A percentile compares a stretch with the other conserved stretches of the same genome.
Conservation (phyloP, 345 rosid genomes). For the Pseudoturritis turrita region DNA sequence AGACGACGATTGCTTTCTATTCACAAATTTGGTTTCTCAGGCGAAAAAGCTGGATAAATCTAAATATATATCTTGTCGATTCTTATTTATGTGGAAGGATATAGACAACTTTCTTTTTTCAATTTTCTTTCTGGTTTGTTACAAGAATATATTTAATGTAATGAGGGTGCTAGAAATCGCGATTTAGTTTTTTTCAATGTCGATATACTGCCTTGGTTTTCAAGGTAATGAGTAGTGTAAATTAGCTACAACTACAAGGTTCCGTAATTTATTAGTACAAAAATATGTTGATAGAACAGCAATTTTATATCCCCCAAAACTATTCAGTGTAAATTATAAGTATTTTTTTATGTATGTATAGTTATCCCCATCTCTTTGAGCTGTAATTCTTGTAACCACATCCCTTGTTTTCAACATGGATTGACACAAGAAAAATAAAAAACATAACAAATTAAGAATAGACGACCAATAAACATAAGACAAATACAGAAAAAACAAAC, state of each 20-base stretch:
- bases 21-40: conserved; percentile 30
- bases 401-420: conserved; percentile 1
- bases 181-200: not conserved
- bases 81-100: conserved; percentile 30
- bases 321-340: not conserved
- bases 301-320: not conserved
- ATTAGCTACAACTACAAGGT: conserved; percentile 14
- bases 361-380: not conserved
- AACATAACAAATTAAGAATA: not conserved
- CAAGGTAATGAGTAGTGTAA: conserved; percentile 27
- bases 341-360: not conserved
- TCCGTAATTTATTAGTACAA: not conserved
- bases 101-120: conserved; percentile 6
- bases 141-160: not conserved
- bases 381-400: not conserved
- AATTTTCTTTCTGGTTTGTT: not conserved
- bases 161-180: conserved; percentile 27
- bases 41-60: conserved; percentile 33
- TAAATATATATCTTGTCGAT: conserved; percentile 31
- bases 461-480: conserved; percentile 4
- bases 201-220: conserved; percentile 14
- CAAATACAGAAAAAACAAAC: not conserved
- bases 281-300: not conserved
- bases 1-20: conserved; percentile 9
- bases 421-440: not conserved